These are phyloP conservation scores for Rugonectria rugulosa DNA, from an alignment of 2,329 filamentous ascomycete species.

Conservation along the genomic window DNA sequence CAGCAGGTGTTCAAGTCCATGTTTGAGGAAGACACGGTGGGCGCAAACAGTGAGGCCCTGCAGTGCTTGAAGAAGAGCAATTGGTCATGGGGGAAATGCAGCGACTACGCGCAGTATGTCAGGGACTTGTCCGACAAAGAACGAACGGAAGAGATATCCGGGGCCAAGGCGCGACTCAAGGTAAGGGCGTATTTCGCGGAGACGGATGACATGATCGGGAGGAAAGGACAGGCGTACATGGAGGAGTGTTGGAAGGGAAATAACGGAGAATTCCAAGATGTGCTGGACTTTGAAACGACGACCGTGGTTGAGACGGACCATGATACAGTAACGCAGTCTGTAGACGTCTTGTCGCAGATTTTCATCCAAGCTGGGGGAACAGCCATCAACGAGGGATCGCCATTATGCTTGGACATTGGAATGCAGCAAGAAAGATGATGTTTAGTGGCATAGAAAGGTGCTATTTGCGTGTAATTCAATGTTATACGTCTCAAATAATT, in stretches of 20 bases:
- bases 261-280: constrained; percentile 8
- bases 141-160: background rate
- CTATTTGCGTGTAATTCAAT: too few species aligned
- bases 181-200: constrained; percentile 24
- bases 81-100: constrained; percentile 22
- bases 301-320: constrained; percentile 22
- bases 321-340: constrained; percentile 21
- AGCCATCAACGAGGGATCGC: background rate
- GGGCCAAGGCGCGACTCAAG: constrained; percentile 7
- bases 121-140: constrained; percentile 12
- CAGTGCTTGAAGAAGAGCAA: constrained; percentile 26
- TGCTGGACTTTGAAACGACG: constrained; percentile 21
- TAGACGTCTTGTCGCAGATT: constrained; percentile 17
- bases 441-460: too few species aligned
- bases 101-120: constrained; percentile 21
- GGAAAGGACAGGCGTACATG: constrained; percentile 26
- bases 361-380: constrained; percentile 16
- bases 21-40: constrained; percentile 28
- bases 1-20: constrained; percentile 10
- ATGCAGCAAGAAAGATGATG: too few species aligned
- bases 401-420: too few species aligned
- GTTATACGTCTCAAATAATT: too few species aligned
- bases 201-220: constrained; percentile 25
- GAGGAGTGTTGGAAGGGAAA: constrained; percentile 25
- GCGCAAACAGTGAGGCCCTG: constrained; percentile 28